Conservation (phyloP, 2,329 filamentous ascomycete species). For the Aulographum hederae region DNA sequence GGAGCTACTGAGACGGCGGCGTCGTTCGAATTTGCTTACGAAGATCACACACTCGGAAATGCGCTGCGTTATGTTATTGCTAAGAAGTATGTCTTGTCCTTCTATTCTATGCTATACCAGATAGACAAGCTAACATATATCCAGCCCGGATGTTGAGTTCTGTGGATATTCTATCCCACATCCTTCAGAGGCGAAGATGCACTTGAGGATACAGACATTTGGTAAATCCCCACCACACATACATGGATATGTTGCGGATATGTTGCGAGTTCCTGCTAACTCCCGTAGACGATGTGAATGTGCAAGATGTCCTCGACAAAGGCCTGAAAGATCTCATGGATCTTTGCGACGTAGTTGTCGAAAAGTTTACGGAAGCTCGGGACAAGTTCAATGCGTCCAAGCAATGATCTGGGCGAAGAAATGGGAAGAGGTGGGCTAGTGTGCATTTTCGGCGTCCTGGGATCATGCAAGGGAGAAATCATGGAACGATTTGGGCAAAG, state of each 20-base stretch:
- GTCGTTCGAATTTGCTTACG: slow-evolving; percentile 84
- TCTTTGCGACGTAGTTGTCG: slow-evolving; percentile 81
- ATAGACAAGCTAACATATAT: too few species aligned
- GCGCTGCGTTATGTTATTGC: slow-evolving; percentile 89
- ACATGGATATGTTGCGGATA: too few species aligned
- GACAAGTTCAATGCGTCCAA: slow-evolving; percentile 35
- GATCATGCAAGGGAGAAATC: too few species aligned
- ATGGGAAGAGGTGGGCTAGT: too few species aligned
- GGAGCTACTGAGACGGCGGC: slow-evolving; percentile 73
- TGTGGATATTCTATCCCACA: slow-evolving; percentile 97
- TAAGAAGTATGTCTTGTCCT: slow-evolving; percentile 69
- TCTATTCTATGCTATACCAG: too few species aligned
- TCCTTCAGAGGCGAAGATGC: slow-evolving; percentile 92
- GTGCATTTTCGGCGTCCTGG: too few species aligned
- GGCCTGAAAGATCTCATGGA: slow-evolving; percentile 77
- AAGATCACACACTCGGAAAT: slow-evolving; percentile 92
- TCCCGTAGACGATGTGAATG: slow-evolving; percentile 51
- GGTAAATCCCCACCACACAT: slow-evolving; percentile 45
- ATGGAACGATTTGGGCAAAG: too few species aligned
- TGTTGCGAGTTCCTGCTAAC: too few species aligned
- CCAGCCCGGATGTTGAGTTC: slow-evolving; percentile 86
- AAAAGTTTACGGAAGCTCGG: slow-evolving; percentile 60
- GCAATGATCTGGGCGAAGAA: too few species aligned
- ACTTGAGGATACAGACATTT: slow-evolving; percentile 91
- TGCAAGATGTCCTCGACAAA: slow-evolving; percentile 75